Evolutionary conservation across 2,329 filamentous ascomycete species (phyloP).

Genomic region (Fusarium scirpi): DNA sequence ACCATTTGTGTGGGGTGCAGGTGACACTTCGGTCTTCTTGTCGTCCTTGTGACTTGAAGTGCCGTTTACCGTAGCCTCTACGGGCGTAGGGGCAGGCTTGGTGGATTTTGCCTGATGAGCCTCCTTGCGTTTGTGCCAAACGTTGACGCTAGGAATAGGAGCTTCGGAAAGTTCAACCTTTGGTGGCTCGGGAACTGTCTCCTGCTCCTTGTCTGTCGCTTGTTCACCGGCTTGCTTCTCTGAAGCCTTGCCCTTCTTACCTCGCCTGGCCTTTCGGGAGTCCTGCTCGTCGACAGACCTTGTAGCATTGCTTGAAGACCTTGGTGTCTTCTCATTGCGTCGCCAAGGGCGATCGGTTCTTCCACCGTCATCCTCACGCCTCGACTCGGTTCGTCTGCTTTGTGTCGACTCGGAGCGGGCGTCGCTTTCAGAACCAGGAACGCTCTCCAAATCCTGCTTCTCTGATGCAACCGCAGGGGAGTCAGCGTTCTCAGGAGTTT

Average conservation of each 20-base stretch:
- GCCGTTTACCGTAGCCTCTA: slow-evolving; percentile 56
- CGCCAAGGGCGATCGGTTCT: slow-evolving; percentile 57
- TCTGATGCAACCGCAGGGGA: slow-evolving; percentile 42
- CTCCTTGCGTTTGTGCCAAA: slow-evolving; percentile 86
- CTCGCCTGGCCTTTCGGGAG: slow-evolving; percentile 62
- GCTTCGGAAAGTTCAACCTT: slow-evolving; percentile 81
- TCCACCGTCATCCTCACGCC: slow-evolving; percentile 55
- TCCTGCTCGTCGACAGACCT: slow-evolving; percentile 74
- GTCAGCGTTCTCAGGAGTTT: slow-evolving; percentile 43
- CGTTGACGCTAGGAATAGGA: slow-evolving; percentile 84
- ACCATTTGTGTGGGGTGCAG: slow-evolving; percentile 51
- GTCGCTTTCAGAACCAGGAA: slow-evolving; percentile 55
- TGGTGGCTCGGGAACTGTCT: slow-evolving; percentile 57
- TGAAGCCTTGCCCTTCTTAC: slow-evolving; percentile 69
- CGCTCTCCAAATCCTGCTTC: slow-evolving; percentile 52
- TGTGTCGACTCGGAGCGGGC: slow-evolving; percentile 52
- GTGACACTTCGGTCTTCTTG: slow-evolving; percentile 54
- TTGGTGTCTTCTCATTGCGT: slow-evolving; percentile 62
- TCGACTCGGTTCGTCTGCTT: slow-evolving; percentile 50
- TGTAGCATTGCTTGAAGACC: slow-evolving; percentile 71
- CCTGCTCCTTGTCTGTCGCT: slow-evolving; percentile 67
- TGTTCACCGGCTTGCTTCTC: slow-evolving; percentile 62
- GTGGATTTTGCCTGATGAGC: slow-evolving; percentile 66
- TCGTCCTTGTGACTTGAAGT: slow-evolving; percentile 53
- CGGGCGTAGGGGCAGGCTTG: slow-evolving; percentile 50